Evolutionary conservation across 164 flowering plant species (phyloP), one percentile per base, ranked within the genome.

Genomic region (Warburgia ugandensis): DNA sequence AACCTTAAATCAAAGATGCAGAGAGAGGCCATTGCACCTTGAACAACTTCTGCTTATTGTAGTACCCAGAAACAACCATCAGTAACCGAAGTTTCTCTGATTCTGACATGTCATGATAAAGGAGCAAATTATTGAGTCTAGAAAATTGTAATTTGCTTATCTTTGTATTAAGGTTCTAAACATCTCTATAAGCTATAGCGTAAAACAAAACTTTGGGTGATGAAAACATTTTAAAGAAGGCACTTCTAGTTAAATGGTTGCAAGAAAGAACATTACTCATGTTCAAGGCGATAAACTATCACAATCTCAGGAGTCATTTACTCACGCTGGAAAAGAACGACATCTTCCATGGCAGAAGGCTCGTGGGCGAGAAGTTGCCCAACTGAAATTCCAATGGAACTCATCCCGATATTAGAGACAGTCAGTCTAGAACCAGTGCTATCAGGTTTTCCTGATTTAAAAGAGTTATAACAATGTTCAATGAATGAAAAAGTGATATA

Each of bases 41-140:
- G 72, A 84, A 84, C 44, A 65, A 78, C 68, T 75, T 78, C 33
- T 73, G 60, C n/a, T 35, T 3, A 63, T 78, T 81, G 51, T 78
- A 78, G 51, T 80, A 83, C 1, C 87, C 83, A 1, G 92, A 77
- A 51, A 84, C 81, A 62, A 80, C 60, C 70, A 78, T 50, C 30
- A 78, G 79, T 14, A 78, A 43, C 59, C 70, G 73, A 51, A 84
- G 78, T 53, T 68, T 75, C 74, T 80, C 87, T 36, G 59, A 52
- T 35, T 68, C 91, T 83, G 78, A 48, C 56, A 47, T 59, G 10
- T 51, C 12, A 52, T 27, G 22, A 32, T 23, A 48, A 35, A 8
- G 13, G 19, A 36, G 23, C 29, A 3, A 29, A 35, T 5, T 13
- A n/a, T 16, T 5, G 17, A 23, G 14, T 17, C 1, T 12, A 32